Evolutionary conservation across 257 asterid species (phyloP).

Genomic region (Solanum sejunctum): DNA sequence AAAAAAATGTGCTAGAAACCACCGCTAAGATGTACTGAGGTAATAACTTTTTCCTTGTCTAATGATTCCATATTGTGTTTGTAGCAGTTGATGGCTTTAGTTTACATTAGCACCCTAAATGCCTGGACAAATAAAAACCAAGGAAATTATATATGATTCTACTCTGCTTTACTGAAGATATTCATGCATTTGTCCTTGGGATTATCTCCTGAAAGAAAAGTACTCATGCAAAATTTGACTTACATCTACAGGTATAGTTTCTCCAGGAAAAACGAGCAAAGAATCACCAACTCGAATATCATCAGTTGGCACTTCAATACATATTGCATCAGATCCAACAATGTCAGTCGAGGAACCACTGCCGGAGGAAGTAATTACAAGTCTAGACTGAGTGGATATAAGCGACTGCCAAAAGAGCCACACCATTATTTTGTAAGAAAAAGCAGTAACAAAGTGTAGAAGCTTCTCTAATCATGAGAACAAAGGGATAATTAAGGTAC

Average conservation of each 20-base stretch:
- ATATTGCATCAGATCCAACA: slow-evolving; percentile 69
- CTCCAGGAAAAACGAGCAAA: slow-evolving; percentile 91
- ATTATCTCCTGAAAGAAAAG: neutral
- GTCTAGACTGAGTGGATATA: slow-evolving; percentile 83
- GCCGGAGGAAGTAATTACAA: slow-evolving; percentile 71
- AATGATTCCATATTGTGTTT: neutral
- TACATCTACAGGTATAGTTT: slow-evolving; percentile 95
- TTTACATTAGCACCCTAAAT: neutral
- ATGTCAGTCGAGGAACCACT: slow-evolving; percentile 49
- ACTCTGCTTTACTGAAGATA: neutral
- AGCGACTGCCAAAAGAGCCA: slow-evolving; percentile 61
- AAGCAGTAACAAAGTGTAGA: neutral
- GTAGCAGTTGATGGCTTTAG: neutral
- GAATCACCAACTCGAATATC: slow-evolving; percentile 76
- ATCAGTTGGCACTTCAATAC: slow-evolving; percentile 91
- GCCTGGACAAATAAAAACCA: neutral
- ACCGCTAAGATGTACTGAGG: neutral
- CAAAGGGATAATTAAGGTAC: neutral
- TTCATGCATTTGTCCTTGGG: neutral
- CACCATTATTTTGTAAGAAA: neutral
- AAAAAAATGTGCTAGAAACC: neutral
- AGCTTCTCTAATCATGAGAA: neutral
- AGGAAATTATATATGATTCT: neutral
- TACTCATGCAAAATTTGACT: slow-evolving; percentile 16
- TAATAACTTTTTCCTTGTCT: neutral